Evolutionary conservation across 805 yeast species (phyloP).

Genomic region (Schizosaccharomyces lindneri): DNA sequence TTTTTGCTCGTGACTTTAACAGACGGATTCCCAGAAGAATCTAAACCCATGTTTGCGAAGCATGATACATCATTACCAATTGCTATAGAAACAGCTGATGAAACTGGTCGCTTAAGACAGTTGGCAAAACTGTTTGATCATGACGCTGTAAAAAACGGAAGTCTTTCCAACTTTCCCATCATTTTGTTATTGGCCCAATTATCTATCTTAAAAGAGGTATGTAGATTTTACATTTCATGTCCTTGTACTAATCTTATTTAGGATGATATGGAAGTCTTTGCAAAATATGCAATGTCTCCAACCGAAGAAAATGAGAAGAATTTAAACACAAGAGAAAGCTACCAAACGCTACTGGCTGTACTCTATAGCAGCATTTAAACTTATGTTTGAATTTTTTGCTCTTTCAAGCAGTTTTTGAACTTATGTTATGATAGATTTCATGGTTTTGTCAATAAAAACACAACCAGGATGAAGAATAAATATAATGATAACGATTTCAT

Average conservation of each 20-base stretch:
- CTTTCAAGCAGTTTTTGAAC: no score
- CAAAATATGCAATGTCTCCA: not conserved
- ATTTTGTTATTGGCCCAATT: not conserved
- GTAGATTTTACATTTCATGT: not conserved
- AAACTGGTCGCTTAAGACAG: not conserved
- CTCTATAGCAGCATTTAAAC: not conserved
- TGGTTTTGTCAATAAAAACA: no score
- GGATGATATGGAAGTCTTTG: not conserved
- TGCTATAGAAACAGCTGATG: not conserved
- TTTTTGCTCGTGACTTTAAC: slow-evolving; percentile 64
- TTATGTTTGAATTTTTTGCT: no score
- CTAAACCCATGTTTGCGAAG: slow-evolving; percentile 24
- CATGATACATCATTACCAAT: not conserved
- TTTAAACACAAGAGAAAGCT: not conserved
- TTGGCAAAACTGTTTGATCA: not conserved
- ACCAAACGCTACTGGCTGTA: not conserved
- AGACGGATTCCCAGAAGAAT: slow-evolving; percentile 67
- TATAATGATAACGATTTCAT: no score
- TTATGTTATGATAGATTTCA: no score
- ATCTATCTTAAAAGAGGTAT: not conserved
- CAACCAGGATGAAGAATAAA: no score
- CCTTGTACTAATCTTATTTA: not conserved
- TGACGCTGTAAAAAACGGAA: not conserved
- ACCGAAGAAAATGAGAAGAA: not conserved
- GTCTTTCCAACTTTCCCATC: not conserved